phyloP scores from a whole-genome alignment of 805 yeast genomes.

The Saccharomycopsis sp. region DNA sequence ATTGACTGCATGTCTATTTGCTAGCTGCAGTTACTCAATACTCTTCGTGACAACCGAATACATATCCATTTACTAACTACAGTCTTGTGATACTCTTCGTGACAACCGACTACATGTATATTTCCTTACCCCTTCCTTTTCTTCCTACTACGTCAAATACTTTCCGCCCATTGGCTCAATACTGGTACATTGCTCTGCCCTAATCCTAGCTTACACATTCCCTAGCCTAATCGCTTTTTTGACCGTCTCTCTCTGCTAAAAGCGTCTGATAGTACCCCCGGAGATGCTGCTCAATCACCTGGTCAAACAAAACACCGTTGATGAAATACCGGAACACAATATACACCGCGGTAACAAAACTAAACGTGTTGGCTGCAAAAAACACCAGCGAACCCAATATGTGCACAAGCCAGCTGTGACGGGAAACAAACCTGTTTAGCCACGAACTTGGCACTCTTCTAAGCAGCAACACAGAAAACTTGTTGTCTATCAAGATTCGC shows the following conservation, averaged over 20 bases:
- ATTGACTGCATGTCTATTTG: no score
- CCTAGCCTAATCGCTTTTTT: no score
- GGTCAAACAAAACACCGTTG: neutral
- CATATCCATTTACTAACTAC: no score
- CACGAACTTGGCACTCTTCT: constrained; percentile 1
- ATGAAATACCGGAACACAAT: constrained; percentile 4
- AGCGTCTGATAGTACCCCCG: neutral
- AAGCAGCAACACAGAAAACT: constrained; percentile 2
- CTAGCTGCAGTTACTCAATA: no score
- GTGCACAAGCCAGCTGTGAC: constrained; percentile 2
- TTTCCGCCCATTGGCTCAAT: no score
- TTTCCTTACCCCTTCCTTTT: no score
- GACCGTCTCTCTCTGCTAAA: neutral
- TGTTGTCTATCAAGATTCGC: constrained; percentile 9
- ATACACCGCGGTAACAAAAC: neutral
- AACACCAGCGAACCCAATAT: constrained; percentile 5
- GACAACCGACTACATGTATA: no score
- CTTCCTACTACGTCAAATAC: no score
- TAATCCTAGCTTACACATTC: no score
- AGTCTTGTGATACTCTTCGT: no score
- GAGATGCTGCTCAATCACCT: neutral
- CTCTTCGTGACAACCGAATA: no score
- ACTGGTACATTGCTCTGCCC: no score
- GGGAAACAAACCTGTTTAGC: neutral
- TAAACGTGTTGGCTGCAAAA: constrained; percentile 4